These are phyloP conservation scores for Hirsutella thompsonii DNA, from an alignment of 2,329 filamentous ascomycete species.

Conservation along the genomic window DNA sequence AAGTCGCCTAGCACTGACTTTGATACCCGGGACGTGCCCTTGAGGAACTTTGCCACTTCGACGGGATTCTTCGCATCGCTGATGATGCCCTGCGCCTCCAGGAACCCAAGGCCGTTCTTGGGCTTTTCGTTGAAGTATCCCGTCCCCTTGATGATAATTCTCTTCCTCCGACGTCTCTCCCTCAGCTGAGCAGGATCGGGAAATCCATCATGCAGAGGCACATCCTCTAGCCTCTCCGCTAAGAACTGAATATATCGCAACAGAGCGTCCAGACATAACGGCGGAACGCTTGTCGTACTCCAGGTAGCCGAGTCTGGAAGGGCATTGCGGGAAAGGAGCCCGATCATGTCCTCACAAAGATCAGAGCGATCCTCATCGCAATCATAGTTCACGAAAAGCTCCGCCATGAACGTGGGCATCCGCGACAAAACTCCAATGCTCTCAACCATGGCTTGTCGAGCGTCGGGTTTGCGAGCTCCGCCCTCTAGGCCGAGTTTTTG, in stretches of 20 bases:
- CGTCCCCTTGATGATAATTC: slow-evolving; percentile 75
- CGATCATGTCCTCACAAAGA: slow-evolving; percentile 90
- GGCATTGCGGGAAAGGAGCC: slow-evolving; percentile 82
- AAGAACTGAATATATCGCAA: slow-evolving; percentile 87
- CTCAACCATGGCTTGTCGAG: slow-evolving; percentile 96
- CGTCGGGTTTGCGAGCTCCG: slow-evolving; percentile 82
- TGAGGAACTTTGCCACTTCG: slow-evolving; percentile 77
- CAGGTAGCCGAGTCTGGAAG: slow-evolving; percentile 95
- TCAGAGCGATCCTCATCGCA: slow-evolving; percentile 87
- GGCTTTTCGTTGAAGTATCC: slow-evolving; percentile 93
- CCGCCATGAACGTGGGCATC: slow-evolving; percentile 88
- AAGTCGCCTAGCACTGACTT: slow-evolving; percentile 89
- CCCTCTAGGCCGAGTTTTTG: slow-evolving; percentile 89
- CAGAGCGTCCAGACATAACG: slow-evolving; percentile 83
- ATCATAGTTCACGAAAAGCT: slow-evolving; percentile 96
- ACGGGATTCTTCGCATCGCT: slow-evolving; percentile 58
- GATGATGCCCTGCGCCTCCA: slow-evolving; percentile 79
- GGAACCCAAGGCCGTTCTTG: slow-evolving; percentile 74
- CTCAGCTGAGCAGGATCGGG: slow-evolving; percentile 53
- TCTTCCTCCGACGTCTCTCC: slow-evolving; percentile 68
- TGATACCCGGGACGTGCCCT: slow-evolving; percentile 75
- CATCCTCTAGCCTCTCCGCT: slow-evolving; percentile 68
- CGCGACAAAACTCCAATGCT: slow-evolving; percentile 82
- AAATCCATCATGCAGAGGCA: slow-evolving; percentile 49
- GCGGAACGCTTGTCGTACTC: slow-evolving; percentile 97